A percentile compares a stretch with the other conserved stretches of the same genome.
Evolutionary conservation across 306 rosid genomes (phyloP).

Genomic region (Pyrus betulifolia): DNA sequence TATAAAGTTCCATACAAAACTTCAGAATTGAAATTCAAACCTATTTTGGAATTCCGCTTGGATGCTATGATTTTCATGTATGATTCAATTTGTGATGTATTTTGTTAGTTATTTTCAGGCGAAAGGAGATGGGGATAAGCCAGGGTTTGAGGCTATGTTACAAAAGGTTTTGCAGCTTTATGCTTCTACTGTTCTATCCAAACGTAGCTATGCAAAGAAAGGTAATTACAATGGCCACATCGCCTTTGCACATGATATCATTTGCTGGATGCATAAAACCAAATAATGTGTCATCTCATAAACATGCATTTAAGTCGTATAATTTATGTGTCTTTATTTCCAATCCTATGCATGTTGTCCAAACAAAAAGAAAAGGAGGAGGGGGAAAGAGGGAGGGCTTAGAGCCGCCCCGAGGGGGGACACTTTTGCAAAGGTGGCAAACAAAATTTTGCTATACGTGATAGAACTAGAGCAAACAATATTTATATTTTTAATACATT

Average conservation of each 20-base stretch:
- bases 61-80: neutral
- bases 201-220: constrained; percentile 70
- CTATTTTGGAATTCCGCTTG: constrained; percentile 1
- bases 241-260: neutral
- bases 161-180: constrained; percentile 90
- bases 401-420: neutral
- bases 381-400: neutral
- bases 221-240: constrained; percentile 23
- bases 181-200: constrained; percentile 81
- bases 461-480: neutral
- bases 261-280: neutral
- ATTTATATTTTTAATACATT: neutral
- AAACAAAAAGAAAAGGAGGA: neutral
- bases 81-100: constrained; percentile 5
- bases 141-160: constrained; percentile 94
- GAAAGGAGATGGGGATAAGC: constrained; percentile 92
- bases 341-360: neutral
- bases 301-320: neutral
- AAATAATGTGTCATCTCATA: neutral
- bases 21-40: neutral
- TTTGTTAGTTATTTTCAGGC: constrained; percentile 49
- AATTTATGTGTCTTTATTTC: neutral
- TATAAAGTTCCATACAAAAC: neutral
- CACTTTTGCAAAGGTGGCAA: neutral
- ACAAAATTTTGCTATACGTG: neutral